Base-by-base conservation (phyloP, 305 asterid genomes). In the Rubia tinctorum region DNA sequence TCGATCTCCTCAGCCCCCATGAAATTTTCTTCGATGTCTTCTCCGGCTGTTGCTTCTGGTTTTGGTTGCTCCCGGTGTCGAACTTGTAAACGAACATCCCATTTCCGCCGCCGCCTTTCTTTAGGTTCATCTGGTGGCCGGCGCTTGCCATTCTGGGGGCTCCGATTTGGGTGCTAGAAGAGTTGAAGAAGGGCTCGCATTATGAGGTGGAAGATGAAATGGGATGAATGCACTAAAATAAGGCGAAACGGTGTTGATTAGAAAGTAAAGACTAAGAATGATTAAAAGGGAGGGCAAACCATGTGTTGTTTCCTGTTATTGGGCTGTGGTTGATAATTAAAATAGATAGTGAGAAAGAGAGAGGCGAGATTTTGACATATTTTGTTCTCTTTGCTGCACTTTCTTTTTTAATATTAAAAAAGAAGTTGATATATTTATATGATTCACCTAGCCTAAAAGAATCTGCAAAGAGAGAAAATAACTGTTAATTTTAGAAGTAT, bases 1-100 rank as follows among this genome's bases (percentile, higher is more conserved):
- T 89, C 1, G 96, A 89, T 81, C 82, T 85, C 76, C 86, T 82
- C 0, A 89, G 67, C 8, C 87, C 85, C 88, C 88, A 84, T 85
- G 88, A 86, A 8, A 88, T 82, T 12, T 56, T 55, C 27, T 74
- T 68, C 0, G 85, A 66, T 34, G 42, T 27, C 2, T 76, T 77
- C 53, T 74, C 80, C 71, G 79, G 80, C 39, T 59, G 30, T 6
- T 13, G 18, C 0, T 37, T 12, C 67, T 8, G 63, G 20, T 23
- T 59, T 23, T 10, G 13, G 3, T 23, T 25, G 18, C 67, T 34
- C 43, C 82, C 56, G 56, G 84, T 72, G 45, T 56, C 87, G 20
- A 89, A 72, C 69, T 79, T 83, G 81, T 87, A 89, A 0, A 87
- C 90, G 34, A 82, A 87, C 79, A 69, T 76, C 58, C 80, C 77